Evolutionary conservation across 441 rosid genomes (phyloP).

Genomic region (Melianthus villosus): DNA sequence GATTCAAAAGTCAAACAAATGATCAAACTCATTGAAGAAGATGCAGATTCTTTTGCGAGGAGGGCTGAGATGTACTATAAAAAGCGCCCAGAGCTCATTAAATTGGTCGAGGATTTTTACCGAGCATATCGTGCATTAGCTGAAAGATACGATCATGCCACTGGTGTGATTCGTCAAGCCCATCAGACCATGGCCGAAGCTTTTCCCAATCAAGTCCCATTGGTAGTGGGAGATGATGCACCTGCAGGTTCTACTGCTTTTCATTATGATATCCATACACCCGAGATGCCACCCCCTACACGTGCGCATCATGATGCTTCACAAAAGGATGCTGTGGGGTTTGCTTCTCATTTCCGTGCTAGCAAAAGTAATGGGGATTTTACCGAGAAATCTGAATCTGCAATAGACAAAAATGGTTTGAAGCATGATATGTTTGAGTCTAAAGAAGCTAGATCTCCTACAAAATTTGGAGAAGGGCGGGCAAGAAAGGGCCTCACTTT

Average conservation of each 20-base stretch:
- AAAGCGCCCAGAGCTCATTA: conserved; percentile 75
- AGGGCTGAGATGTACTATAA: conserved; percentile 73
- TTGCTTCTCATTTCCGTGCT: conserved; percentile 14
- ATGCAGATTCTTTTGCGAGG: conserved; percentile 73
- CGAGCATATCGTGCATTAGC: conserved; percentile 73
- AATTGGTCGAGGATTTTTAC: conserved; percentile 61
- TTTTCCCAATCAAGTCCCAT: conserved; percentile 49
- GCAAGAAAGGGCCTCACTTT: conserved; percentile 4
- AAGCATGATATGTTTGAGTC: conserved; percentile 23
- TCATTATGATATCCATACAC: conserved; percentile 23
- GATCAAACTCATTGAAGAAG: conserved; percentile 71
- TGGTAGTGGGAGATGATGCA: conserved; percentile 29
- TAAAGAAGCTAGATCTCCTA: no score
- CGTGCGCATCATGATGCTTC: conserved; percentile 21
- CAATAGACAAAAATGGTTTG: conserved; percentile 28
- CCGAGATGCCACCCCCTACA: conserved; percentile 28
- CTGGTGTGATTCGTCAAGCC: conserved; percentile 51
- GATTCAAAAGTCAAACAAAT: conserved; percentile 61
- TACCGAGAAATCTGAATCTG: conserved; percentile 23
- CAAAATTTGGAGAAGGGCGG: no score
- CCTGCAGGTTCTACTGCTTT: conserved; percentile 19
- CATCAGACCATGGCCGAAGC: conserved; percentile 56
- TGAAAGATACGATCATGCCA: conserved; percentile 67
- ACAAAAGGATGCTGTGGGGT: conserved; percentile 16
- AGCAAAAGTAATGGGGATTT: conserved; percentile 13